These are phyloP conservation scores for Cymbidium sinense DNA, from an alignment of 106 monocot genomes.

Conservation along the genomic window DNA sequence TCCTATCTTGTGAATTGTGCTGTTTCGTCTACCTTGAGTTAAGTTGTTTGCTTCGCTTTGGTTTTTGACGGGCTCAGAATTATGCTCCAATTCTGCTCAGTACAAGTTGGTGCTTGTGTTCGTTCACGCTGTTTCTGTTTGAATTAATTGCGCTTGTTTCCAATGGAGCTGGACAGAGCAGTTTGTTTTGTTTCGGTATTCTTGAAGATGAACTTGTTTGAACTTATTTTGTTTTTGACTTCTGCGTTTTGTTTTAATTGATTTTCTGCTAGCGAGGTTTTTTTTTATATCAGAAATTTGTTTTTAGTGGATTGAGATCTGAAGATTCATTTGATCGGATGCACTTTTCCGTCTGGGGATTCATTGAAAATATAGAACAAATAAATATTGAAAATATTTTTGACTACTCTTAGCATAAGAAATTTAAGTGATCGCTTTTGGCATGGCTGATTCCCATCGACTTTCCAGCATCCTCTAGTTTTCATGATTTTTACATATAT, in stretches of 20 bases:
- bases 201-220: too few species aligned
- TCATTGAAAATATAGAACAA: background rate
- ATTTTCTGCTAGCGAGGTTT: background rate
- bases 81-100: too few species aligned
- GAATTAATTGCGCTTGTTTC: too few species aligned
- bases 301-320: background rate
- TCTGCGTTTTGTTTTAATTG: too few species aligned
- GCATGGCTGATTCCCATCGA: background rate
- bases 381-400: background rate
- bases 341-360: background rate
- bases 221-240: too few species aligned
- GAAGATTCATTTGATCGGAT: background rate
- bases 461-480: background rate
- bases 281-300: background rate
- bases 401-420: background rate
- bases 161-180: too few species aligned
- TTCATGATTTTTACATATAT: background rate
- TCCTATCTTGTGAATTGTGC: too few species aligned
- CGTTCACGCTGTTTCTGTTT: too few species aligned
- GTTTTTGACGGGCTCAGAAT: background rate
- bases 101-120: too few species aligned
- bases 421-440: background rate
- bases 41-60: background rate
- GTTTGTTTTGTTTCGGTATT: too few species aligned
- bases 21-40: background rate